phyloP scores from a whole-genome alignment of 352 stramenopile genomes.

The Albugo laibachii region DNA sequence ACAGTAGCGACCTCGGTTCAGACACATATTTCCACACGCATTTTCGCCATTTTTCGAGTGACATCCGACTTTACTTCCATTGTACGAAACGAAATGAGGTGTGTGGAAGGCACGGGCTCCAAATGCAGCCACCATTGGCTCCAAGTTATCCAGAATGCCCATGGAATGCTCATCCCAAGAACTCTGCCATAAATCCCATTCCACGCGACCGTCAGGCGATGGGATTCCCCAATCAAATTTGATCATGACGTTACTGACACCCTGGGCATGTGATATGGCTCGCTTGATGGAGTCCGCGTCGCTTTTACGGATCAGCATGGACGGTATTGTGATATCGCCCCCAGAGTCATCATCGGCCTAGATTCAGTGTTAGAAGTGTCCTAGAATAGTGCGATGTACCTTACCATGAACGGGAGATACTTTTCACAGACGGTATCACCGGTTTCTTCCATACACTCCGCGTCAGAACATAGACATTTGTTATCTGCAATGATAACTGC shows the following conservation, averaged over 20 bases:
- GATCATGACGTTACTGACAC: slow-evolving; percentile 84
- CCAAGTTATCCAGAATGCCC: slow-evolving; percentile 49
- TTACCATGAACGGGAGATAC: slow-evolving; percentile 65
- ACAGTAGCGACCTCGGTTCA: slow-evolving; percentile 95
- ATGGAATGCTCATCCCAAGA: slow-evolving; percentile 80
- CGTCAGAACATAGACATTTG: slow-evolving; percentile 87
- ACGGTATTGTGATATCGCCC: slow-evolving; percentile 92
- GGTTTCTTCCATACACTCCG: slow-evolving; percentile 42
- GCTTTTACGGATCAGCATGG: slow-evolving; percentile 90
- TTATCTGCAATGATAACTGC: slow-evolving; percentile 93
- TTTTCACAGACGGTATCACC: slow-evolving; percentile 77
- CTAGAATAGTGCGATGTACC: slow-evolving; percentile 1
- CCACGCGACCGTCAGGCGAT: slow-evolving; percentile 85
- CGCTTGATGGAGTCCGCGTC: slow-evolving; percentile 89
- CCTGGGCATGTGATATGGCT: slow-evolving; percentile 52
- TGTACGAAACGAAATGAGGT: slow-evolving; percentile 92
- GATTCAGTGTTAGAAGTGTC: background rate
- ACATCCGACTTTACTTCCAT: slow-evolving; percentile 86
- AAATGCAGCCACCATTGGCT: slow-evolving; percentile 64
- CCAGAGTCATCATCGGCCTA: slow-evolving; percentile 90
- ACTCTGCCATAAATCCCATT: slow-evolving; percentile 94
- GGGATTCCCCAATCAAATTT: slow-evolving; percentile 92
- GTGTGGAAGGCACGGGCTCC: slow-evolving; percentile 89
- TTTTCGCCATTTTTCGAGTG: slow-evolving; percentile 48
- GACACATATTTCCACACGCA: slow-evolving; percentile 91